phyloP scores from a whole-genome alignment of 805 yeast species.

The Spathaspora boniae region DNA sequence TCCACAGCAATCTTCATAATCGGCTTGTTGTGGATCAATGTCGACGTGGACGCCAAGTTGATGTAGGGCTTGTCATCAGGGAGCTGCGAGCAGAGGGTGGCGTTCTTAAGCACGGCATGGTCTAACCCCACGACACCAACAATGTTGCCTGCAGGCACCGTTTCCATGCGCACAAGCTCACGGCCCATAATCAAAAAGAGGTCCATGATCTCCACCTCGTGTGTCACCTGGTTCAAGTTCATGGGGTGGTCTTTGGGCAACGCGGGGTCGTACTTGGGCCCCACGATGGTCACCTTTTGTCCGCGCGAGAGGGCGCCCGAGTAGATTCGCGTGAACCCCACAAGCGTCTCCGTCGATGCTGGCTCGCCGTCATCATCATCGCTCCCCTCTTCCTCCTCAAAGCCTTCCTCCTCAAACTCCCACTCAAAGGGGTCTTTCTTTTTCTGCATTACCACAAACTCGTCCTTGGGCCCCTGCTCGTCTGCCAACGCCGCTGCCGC shows the following conservation, averaged over 20 bases:
- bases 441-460: slow-evolving; percentile 21
- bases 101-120: slow-evolving; percentile 77
- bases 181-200: slow-evolving; percentile 88
- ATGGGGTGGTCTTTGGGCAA: slow-evolving; percentile 27
- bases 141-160: slow-evolving; percentile 92
- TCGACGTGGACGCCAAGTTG: slow-evolving; percentile 49
- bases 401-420: slow-evolving; percentile 48
- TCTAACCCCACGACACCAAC: slow-evolving; percentile 93
- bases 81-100: slow-evolving; percentile 62
- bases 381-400: slow-evolving; percentile 32
- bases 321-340: slow-evolving; percentile 86
- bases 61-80: slow-evolving; percentile 63
- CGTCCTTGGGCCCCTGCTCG: slow-evolving; percentile 19
- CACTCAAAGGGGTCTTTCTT: slow-evolving; percentile 39
- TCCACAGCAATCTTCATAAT: slow-evolving; percentile 95
- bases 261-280: slow-evolving; percentile 81
- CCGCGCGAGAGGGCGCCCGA: slow-evolving; percentile 81
- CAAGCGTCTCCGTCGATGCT: slow-evolving; percentile 57
- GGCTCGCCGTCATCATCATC: slow-evolving; percentile 44
- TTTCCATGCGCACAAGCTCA: slow-evolving; percentile 71
- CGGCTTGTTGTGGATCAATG: slow-evolving; percentile 65
- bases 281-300: slow-evolving; percentile 69
- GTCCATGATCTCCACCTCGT: slow-evolving; percentile 60
- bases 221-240: slow-evolving; percentile 51
- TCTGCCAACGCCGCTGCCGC: slow-evolving; percentile 27